A percentile compares a stretch with the other conserved stretches of the same genome.
Conservation (phyloP, 176 grass and related monocot species). For the barley (Hordeum vulgare) region DNA sequence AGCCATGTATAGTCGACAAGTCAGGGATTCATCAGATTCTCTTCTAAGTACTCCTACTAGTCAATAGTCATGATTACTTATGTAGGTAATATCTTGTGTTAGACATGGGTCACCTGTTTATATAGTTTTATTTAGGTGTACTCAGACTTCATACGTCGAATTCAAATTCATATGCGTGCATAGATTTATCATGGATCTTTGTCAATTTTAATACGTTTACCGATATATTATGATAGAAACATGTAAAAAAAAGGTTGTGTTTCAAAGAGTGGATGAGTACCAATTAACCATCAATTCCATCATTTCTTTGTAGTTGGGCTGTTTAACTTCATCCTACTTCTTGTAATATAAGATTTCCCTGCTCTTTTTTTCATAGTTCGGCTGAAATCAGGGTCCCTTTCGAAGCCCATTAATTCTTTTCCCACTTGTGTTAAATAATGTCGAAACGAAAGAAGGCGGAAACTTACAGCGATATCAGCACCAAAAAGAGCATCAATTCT, state of each 20-base stretch:
- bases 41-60: too few species aligned
- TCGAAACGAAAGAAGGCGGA: not conserved
- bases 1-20: not conserved
- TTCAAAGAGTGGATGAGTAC: too few species aligned
- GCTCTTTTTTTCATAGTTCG: not conserved
- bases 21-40: not conserved
- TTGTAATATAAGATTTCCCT: not conserved
- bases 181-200: too few species aligned
- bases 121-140: not conserved
- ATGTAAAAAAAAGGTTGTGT: too few species aligned
- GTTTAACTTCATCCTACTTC: too few species aligned
- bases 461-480: not conserved
- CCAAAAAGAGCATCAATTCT: not conserved
- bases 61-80: not conserved
- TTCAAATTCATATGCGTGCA: too few species aligned
- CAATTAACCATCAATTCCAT: too few species aligned
- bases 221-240: too few species aligned
- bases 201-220: too few species aligned
- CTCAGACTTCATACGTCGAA: not conserved
- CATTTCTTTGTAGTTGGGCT: too few species aligned
- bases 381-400: not conserved
- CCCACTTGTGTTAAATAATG: not conserved
- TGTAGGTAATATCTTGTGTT: not conserved
- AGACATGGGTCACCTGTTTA: not conserved
- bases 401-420: not conserved